A percentile compares a stretch with the other conserved stretches of the same genome.
phyloP scores from a whole-genome alignment of 2,329 filamentous ascomycete genomes.

The Aspergillus aculeatinus region DNA sequence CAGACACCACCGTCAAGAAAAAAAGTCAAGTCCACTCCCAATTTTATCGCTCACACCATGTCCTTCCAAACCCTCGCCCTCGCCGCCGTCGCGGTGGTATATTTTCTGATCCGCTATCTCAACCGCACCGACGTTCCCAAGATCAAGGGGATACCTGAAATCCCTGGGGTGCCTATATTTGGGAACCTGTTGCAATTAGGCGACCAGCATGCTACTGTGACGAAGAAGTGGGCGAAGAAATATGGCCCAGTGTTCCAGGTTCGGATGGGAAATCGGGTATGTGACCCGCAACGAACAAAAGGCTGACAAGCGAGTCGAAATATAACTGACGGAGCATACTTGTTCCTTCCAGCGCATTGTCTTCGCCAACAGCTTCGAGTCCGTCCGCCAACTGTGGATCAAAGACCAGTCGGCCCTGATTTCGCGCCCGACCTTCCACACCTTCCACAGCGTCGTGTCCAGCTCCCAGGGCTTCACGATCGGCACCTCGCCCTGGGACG shows the following conservation, averaged over 20 bases:
- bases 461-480: conserved; percentile 77
- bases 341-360: conserved; percentile 58
- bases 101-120: conserved; percentile 44
- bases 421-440: conserved; percentile 74
- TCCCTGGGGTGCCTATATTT: conserved; percentile 62
- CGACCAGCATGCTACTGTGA: conserved; percentile 55
- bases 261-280: conserved; percentile 65
- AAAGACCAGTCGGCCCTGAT: conserved; percentile 75
- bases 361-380: conserved; percentile 75
- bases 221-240: conserved; percentile 58
- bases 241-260: conserved; percentile 67
- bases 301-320: no score
- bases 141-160: conserved; percentile 62
- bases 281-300: background rate
- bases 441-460: conserved; percentile 77
- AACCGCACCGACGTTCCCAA: conserved; percentile 58
- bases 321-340: no score
- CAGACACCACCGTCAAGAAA: background rate
- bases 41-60: conserved; percentile 18
- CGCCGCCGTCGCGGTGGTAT: conserved; percentile 36
- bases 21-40: background rate
- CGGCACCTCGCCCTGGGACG: conserved; percentile 80
- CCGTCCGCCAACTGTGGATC: conserved; percentile 71
- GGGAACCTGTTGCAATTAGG: conserved; percentile 64
- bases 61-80: conserved; percentile 33